phyloP scores from a whole-genome alignment of 257 asterid genomes.

The Solanum sparsipilum region DNA sequence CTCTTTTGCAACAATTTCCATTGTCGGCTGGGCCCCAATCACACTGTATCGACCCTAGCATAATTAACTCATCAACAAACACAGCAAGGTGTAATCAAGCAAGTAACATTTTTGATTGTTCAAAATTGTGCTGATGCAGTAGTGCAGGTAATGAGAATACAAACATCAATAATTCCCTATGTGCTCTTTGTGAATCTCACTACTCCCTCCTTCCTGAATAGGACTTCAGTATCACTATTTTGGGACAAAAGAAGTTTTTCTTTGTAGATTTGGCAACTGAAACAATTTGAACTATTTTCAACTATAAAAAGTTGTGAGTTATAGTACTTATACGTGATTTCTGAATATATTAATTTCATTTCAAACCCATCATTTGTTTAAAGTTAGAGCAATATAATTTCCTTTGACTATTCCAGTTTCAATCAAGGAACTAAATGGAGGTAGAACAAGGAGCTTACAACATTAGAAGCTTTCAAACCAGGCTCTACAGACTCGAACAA shows the following conservation, averaged over 20 bases:
- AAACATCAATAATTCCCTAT: not conserved
- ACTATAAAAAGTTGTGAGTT: not conserved
- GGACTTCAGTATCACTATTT: not conserved
- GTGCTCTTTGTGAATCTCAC: not conserved
- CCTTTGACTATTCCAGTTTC: not conserved
- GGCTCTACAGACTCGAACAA: constrained; percentile 87
- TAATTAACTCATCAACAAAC: constrained; percentile 16
- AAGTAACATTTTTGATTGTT: not conserved
- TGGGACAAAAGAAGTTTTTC: not conserved
- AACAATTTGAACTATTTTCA: not conserved
- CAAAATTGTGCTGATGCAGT: not conserved
- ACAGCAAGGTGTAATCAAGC: constrained; percentile 1
- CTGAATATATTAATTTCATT: not conserved
- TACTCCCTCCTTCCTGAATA: not conserved
- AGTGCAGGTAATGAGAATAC: not conserved
- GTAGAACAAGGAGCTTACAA: constrained; percentile 36
- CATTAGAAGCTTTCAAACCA: constrained; percentile 60
- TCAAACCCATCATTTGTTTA: not conserved
- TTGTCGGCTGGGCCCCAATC: constrained; percentile 89
- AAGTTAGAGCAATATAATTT: not conserved
- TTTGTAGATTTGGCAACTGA: not conserved
- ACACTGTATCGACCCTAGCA: constrained; percentile 90
- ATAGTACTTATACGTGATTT: not conserved
- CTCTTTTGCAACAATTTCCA: constrained; percentile 92
- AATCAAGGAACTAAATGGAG: not conserved